Base-by-base conservation (phyloP, 352 stramenopile species). In the Globisporangium spiculum region DNA sequence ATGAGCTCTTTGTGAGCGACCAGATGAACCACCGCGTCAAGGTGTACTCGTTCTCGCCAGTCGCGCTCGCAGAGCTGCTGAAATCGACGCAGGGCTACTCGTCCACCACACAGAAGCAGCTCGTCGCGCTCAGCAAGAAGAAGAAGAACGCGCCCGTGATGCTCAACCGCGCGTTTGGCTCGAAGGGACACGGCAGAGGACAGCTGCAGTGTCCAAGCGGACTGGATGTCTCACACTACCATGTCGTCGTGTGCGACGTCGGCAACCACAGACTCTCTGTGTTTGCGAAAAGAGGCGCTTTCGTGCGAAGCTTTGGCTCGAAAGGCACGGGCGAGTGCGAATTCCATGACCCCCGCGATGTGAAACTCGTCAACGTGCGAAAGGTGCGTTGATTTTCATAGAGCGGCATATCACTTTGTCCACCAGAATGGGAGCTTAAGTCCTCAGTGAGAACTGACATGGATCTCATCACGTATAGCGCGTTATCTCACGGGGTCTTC, bases 1-100 rank as follows among this genome's bases (percentile, higher is more conserved):
- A 65, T n/a, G 83, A 93, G 32, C 65, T 93, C 44, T 93, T 83
- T 24, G 69, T 83, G 48, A 87, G 71, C n/a, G 85, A 93, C 24
- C 68, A 83, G 41, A 48, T 70, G 38, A 79, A 72, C 26, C 82
- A 90, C 50, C 76, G 81, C 48, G 68, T 93, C 7, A 71, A 77
- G 7, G 83, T 89, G 8, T 80, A 82, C 30, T 72, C 75, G 54
- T 61, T 87, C 2, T 71, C 66, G 6, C 53, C 66, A 9, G 59
- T 62, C 14, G 46, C 63, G 20, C 50, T 67, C 24, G 63, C 22
- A 9, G 50, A 62, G 8, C 9, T 60, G 30, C 32, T 67, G n/a
- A 65, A 58, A 18, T 60, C 30, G 8, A 62, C 10, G 1, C 27
- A 62, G 24, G 10, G 53, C 26, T 61, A 8, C 8, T 65, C 65